Conservation (phyloP, 2,329 filamentous ascomycete genomes). For the Cytospora chrysosperma region DNA sequence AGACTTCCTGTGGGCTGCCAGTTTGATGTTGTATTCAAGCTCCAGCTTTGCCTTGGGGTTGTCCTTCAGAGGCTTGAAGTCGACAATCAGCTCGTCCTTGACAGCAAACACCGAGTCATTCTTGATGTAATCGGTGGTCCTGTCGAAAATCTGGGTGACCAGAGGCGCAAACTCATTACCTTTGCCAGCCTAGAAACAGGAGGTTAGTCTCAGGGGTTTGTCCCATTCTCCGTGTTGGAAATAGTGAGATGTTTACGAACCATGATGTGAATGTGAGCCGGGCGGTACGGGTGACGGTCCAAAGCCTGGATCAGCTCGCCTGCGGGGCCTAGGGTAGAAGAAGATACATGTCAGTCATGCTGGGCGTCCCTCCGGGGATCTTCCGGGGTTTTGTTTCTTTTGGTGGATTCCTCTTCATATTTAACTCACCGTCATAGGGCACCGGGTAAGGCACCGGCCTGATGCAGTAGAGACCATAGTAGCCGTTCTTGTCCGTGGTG, state of each 20-base stretch:
- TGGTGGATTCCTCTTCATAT: too few species aligned
- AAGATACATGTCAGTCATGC: constrained; percentile 27
- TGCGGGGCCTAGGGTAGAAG: constrained; percentile 52
- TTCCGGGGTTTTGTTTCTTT: too few species aligned
- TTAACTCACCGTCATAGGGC: constrained; percentile 24
- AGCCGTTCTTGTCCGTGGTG: constrained; percentile 60
- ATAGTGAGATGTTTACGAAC: constrained; percentile 38
- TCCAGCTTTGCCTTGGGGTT: constrained; percentile 37
- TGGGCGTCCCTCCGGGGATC: background rate
- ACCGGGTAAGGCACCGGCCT: constrained; percentile 48
- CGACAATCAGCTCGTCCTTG: constrained; percentile 38
- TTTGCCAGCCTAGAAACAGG: constrained; percentile 19
- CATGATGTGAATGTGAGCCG: constrained; percentile 61
- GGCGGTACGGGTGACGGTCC: constrained; percentile 56
- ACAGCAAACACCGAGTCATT: constrained; percentile 42
- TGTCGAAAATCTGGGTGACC: constrained; percentile 68
- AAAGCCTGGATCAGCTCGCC: constrained; percentile 51
- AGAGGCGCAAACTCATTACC: constrained; percentile 29
- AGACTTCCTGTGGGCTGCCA: constrained; percentile 21
- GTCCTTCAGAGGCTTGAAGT: constrained; percentile 36
- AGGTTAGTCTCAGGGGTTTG: constrained; percentile 6
- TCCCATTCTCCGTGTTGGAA: too few species aligned
- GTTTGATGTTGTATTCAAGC: constrained; percentile 39
- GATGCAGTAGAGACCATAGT: constrained; percentile 57
- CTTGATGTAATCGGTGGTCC: constrained; percentile 53